A percentile compares a stretch with the other conserved stretches of the same genome.
These are phyloP conservation scores for Vachellia pachyceras DNA, from an alignment of 306 rosid genomes.

Conservation along the genomic window DNA sequence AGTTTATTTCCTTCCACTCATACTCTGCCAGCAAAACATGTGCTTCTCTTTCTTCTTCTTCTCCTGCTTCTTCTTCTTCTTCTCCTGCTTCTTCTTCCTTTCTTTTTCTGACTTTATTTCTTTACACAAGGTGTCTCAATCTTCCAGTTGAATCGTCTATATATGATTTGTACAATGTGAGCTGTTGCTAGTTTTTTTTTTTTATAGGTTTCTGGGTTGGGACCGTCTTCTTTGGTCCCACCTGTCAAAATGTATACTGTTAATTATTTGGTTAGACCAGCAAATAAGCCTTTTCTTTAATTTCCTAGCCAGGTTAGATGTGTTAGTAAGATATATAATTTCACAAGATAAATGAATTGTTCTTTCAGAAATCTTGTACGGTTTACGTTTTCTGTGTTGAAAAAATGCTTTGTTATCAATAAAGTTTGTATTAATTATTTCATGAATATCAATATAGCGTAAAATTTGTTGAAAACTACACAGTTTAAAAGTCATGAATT, in stretches of 20 bases:
- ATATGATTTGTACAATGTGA: constrained; percentile 28
- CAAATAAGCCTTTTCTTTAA: neutral
- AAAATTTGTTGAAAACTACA: neutral
- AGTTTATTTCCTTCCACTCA: constrained; percentile 14
- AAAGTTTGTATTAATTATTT: neutral
- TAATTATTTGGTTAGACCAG: neutral
- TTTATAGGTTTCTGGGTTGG: constrained; percentile 27
- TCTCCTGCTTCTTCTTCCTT: constrained; percentile 45
- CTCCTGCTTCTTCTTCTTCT: constrained; percentile 55
- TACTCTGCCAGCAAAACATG: constrained; percentile 18
- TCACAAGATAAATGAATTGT: neutral
- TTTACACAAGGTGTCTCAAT: constrained; percentile 31
- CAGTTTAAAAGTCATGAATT: neutral
- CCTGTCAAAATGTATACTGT: neutral
- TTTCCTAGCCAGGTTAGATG: neutral
- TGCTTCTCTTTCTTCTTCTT: constrained; percentile 32
- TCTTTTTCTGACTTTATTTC: constrained; percentile 53
- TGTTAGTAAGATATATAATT: neutral
- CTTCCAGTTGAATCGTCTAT: neutral
- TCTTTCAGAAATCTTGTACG: neutral
- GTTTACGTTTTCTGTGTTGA: neutral
- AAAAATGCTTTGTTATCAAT: neutral
- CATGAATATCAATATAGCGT: neutral
- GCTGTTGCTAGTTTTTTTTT: constrained; percentile 29
- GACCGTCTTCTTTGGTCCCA: constrained; percentile 11